Evolutionary conservation across 164 flowering plant species (phyloP), one percentile per base, ranked within the genome.

Genomic region (Cinnamomum micranthum): DNA sequence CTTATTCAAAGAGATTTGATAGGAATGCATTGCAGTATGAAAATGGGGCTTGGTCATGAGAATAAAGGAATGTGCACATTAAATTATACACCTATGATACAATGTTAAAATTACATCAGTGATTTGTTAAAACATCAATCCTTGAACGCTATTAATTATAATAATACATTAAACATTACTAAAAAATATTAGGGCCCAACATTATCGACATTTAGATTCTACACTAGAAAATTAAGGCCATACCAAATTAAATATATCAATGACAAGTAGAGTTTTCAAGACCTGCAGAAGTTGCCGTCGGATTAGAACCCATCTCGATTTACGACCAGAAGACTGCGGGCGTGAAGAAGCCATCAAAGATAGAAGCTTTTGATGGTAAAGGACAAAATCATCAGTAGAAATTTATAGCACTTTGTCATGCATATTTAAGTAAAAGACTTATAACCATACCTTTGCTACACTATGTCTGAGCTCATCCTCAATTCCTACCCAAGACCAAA

Each of bases 231-330:
- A 65, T 14, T 14, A 65, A 68, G 15, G 17, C 19, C 63, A 51
- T 24, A 28, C 25, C 4, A 69, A n/a, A 7, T 55, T 74, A 6
- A 73, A 60, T 41, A 15, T 67, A 35, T 58, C 24, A 69, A n/a
- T 52, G 3, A 12, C 25, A 0, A 22, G 35, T 23, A 41, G 7
- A 25, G 19, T 25, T 27, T 33, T 60, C 25, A 86, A 73, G 73
- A 93, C 99, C 99, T 93, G 94, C 76, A 85, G 83, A 80, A 95
- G 98, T 81, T 95, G 98, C 74, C 89, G 89, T 81, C 99, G 87
- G 71, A 95, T 85, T 6, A 92, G 85, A 50, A 60, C 91, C 99
- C 99, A 95, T 74, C 82, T 90, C 73, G 88, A 84, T 84, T 91
- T 95, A 74, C 97, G 78, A 74, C 85, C 85, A 25, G 97, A 74